These are phyloP conservation scores for Podospora pseudoanserina DNA, from an alignment of 495 filamentous ascomycete genomes.

Conservation along the genomic window DNA sequence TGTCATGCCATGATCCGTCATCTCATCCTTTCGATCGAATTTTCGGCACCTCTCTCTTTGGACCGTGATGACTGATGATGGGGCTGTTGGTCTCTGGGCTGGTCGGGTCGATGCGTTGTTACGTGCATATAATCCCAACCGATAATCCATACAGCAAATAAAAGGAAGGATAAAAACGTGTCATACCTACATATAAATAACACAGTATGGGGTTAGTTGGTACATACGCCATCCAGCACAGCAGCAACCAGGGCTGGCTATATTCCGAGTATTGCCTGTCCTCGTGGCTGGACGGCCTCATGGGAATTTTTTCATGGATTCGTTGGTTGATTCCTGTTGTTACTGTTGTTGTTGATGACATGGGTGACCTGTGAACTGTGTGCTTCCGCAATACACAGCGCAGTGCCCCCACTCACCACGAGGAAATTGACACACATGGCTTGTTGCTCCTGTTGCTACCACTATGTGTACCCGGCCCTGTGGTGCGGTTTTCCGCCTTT, in stretches of 20 bases:
- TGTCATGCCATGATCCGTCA: background rate
- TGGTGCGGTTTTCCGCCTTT: background rate
- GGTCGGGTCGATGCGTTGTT: too few species aligned
- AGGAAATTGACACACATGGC: background rate
- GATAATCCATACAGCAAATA: background rate
- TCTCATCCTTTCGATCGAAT: background rate
- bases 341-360: background rate
- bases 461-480: background rate
- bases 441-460: background rate
- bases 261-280: background rate
- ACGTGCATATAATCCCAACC: background rate
- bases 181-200: background rate
- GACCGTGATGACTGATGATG: background rate
- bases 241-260: background rate
- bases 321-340: background rate
- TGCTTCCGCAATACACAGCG: background rate
- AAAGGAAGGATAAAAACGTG: background rate
- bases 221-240: background rate
- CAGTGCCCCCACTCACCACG: background rate
- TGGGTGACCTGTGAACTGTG: background rate
- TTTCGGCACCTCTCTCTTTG: background rate
- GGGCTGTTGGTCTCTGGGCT: too few species aligned
- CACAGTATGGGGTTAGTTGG: background rate
- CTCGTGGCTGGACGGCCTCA: background rate
- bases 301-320: background rate